Conservation (phyloP, 768 basidiomycete species). For the Pleurotus tuoliensis region DNA sequence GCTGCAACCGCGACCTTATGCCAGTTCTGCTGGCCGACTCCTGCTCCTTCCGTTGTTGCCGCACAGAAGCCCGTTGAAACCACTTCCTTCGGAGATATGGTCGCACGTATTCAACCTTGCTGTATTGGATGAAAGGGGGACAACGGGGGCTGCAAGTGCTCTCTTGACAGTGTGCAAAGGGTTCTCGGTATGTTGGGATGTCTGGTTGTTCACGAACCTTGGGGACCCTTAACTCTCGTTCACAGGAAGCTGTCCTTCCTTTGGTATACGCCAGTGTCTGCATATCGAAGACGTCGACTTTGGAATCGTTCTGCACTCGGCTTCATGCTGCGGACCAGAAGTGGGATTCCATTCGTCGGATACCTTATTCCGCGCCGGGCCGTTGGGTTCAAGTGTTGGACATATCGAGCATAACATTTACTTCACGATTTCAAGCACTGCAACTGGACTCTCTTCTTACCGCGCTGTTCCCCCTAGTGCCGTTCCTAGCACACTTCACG, state of each 20-base stretch:
- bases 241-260: slow-evolving; percentile 63
- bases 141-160: slow-evolving; percentile 24
- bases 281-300: slow-evolving; percentile 35
- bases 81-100: slow-evolving; percentile 74
- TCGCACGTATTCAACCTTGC: slow-evolving; percentile 49
- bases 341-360: slow-evolving; percentile 88
- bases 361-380: slow-evolving; percentile 83
- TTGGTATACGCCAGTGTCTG: slow-evolving; percentile 57
- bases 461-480: slow-evolving; percentile 60
- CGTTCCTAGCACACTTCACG: slow-evolving; percentile 52
- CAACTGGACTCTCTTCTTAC: slow-evolving; percentile 61
- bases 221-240: neutral
- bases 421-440: slow-evolving; percentile 44
- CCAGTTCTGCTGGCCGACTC: slow-evolving; percentile 52
- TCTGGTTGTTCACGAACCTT: neutral
- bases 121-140: slow-evolving; percentile 16
- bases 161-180: slow-evolving; percentile 38
- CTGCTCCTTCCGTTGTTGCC: slow-evolving; percentile 70
- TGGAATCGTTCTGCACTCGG: slow-evolving; percentile 56
- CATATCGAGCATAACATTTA: slow-evolving; percentile 49
- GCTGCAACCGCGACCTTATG: slow-evolving; percentile 67
- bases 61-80: slow-evolving; percentile 40
- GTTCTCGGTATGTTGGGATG: slow-evolving; percentile 36
- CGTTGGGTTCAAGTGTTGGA: slow-evolving; percentile 81
- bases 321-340: slow-evolving; percentile 63